Conservation (phyloP, 1,284 basidiomycete species). For the Cryptococcus wingfieldii region DNA sequence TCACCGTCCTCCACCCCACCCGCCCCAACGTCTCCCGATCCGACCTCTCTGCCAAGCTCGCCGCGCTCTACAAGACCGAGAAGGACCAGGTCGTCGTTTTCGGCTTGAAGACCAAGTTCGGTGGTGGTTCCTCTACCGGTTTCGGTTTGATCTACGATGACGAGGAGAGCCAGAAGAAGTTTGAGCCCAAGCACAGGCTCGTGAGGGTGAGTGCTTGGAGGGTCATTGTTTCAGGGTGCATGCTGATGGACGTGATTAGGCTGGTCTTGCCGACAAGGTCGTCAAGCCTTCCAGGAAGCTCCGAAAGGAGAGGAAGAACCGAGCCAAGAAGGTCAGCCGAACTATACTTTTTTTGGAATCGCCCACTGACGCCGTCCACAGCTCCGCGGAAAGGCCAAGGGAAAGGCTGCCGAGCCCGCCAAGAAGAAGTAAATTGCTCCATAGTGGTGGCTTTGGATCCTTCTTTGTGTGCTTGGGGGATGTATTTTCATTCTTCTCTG, state of each 20-base stretch:
- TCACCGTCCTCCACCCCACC: slow-evolving; percentile 94
- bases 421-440: slow-evolving; percentile 47
- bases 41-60: slow-evolving; percentile 92
- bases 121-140: slow-evolving; percentile 96
- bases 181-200: slow-evolving; percentile 94
- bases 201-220: slow-evolving; percentile 69
- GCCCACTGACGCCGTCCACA: slow-evolving; percentile 38
- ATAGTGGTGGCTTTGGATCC: neutral
- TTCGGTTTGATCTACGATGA: slow-evolving; percentile 98
- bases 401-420: slow-evolving; percentile 73
- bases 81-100: slow-evolving; percentile 60
- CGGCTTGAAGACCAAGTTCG: slow-evolving; percentile 84
- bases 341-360: slow-evolving; percentile 12
- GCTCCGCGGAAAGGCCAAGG: slow-evolving; percentile 88
- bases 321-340: slow-evolving; percentile 81
- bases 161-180: slow-evolving; percentile 89
- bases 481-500: neutral
- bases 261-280: slow-evolving; percentile 76
- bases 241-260: slow-evolving; percentile 53
- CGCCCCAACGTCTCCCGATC: slow-evolving; percentile 91
- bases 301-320: slow-evolving; percentile 99
- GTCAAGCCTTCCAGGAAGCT: slow-evolving; percentile 94
- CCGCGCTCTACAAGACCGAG: slow-evolving; percentile 61
- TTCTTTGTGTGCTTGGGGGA: no score
- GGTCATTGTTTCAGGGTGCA: neutral